Conservation (phyloP, 306 rosid genomes). For the Adenanthera pavonina region DNA sequence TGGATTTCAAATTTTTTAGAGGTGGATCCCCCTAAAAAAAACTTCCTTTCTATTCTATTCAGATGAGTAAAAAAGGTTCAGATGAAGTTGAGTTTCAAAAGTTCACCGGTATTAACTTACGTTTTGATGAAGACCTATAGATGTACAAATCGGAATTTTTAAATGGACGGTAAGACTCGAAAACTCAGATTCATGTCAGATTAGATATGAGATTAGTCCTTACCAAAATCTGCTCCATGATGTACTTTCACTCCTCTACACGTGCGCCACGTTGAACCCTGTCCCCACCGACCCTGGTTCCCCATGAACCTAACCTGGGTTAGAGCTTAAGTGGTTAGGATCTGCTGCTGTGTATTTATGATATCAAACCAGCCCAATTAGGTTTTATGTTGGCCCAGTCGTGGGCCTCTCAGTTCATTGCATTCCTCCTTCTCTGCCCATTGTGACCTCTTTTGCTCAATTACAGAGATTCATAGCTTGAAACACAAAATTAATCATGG, state of each 20-base stretch:
- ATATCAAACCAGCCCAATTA: not conserved
- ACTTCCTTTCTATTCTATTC: too few species aligned
- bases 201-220: not conserved
- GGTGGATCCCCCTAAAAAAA: not conserved
- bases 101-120: too few species aligned
- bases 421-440: not conserved
- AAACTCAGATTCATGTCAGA: too few species aligned
- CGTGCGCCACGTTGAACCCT: conserved; percentile 57
- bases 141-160: too few species aligned
- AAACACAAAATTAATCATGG: conserved; percentile 50
- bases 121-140: too few species aligned
- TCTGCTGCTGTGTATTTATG: not conserved
- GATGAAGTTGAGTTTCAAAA: too few species aligned
- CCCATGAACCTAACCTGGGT: conserved; percentile 37
- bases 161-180: too few species aligned
- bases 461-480: not conserved
- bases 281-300: conserved; percentile 21
- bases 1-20: not conserved
- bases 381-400: not conserved
- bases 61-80: too few species aligned
- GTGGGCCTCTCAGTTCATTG: conserved; percentile 2
- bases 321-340: conserved; percentile 35
- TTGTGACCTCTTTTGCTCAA: not conserved
- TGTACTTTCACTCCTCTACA: conserved; percentile 37
- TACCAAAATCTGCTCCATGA: not conserved